These are phyloP conservation scores for Dryas integrifolia DNA, from an alignment of 331 rosid species.

Conservation along the genomic window DNA sequence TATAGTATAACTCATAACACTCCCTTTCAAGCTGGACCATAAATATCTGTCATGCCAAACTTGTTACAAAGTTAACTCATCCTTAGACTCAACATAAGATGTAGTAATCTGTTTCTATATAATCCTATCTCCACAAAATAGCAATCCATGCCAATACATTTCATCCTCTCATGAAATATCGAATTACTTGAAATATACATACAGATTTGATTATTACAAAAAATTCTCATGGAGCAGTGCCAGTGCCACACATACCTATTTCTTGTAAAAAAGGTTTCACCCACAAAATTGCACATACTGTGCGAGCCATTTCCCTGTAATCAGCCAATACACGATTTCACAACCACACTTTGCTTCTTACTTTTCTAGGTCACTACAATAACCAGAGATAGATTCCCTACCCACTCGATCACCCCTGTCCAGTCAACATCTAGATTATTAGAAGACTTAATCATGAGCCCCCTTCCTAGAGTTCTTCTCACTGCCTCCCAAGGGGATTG, in stretches of 20 bases:
- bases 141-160: neutral
- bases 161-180: neutral
- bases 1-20: too few relatives aligned
- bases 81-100: neutral
- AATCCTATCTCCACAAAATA: neutral
- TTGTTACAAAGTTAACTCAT: neutral
- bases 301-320: neutral
- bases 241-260: neutral
- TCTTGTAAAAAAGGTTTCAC: neutral
- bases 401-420: too few relatives aligned
- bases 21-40: too few relatives aligned
- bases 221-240: neutral
- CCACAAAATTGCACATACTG: neutral
- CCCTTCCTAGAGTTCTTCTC: too few relatives aligned
- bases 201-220: neutral
- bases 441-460: too few relatives aligned
- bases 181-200: neutral
- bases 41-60: too few relatives aligned
- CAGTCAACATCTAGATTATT: neutral
- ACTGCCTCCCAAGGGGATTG: too few relatives aligned
- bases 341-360: neutral
- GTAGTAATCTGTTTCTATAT: neutral
- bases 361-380: neutral
- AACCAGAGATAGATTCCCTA: too few relatives aligned
- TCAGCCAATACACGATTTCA: neutral